phyloP scores from a whole-genome alignment of 306 rosid species.

The barrel medic (Medicago truncatula) region MtrunA17r5.0-ANR NC_053049.1:30645501-30646000 shows the following conservation, averaged over 20 bases:
- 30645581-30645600: neutral
- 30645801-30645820: neutral
- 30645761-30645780: neutral
- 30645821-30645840: neutral
- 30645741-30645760: neutral
- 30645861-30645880: neutral
- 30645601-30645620: neutral
- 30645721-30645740: neutral
- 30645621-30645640: neutral
- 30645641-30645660: neutral
- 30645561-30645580: neutral
- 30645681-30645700: neutral
- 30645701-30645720: neutral
- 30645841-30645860: constrained; percentile 1
- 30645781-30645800: neutral
- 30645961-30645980: neutral
- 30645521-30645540: neutral
- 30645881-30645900: neutral
- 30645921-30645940: neutral
- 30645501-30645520: neutral
- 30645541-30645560: neutral
- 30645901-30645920: neutral
- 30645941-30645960: neutral
- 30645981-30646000: neutral
- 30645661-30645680: neutral